phyloP scores from a whole-genome alignment of 176 grass and related monocot genomes.

The Bothriochloa decipiens region DNA sequence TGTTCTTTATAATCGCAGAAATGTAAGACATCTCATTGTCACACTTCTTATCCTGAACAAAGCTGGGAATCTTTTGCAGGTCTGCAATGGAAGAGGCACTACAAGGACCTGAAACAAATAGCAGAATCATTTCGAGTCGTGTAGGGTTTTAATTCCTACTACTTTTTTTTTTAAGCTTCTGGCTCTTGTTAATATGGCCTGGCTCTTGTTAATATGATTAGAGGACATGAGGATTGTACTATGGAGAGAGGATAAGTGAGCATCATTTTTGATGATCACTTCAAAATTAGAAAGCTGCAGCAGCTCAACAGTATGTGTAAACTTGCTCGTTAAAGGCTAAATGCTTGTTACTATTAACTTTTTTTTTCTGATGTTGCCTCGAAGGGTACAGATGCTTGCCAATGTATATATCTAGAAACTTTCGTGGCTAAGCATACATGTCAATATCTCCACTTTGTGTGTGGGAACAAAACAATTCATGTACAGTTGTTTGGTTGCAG shows the following conservation, averaged over 20 bases:
- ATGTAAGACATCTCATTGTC: neutral
- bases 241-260: slow-evolving; percentile 2
- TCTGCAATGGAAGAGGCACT: slow-evolving; percentile 96
- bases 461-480: slow-evolving; percentile 12
- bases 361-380: slow-evolving; percentile 18
- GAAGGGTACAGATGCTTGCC: neutral
- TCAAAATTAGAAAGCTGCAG: neutral
- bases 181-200: slow-evolving; percentile 1
- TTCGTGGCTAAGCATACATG: slow-evolving; percentile 26
- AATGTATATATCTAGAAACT: neutral
- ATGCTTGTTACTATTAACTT: slow-evolving; percentile 13
- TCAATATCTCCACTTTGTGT: neutral
- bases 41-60: neutral
- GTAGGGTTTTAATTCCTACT: slow-evolving; percentile 21
- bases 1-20: neutral
- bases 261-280: slow-evolving; percentile 29
- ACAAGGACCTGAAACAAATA: slow-evolving; percentile 86
- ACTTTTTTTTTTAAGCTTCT: neutral
- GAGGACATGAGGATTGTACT: slow-evolving; percentile 35
- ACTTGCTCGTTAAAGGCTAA: neutral
- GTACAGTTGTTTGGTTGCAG: slow-evolving; percentile 17
- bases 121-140: slow-evolving; percentile 84
- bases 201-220: neutral
- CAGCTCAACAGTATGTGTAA: slow-evolving; percentile 9
- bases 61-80: slow-evolving; percentile 46